Base-by-base conservation (phyloP, 306 rosid species). In the Vigna angularis region DNA sequence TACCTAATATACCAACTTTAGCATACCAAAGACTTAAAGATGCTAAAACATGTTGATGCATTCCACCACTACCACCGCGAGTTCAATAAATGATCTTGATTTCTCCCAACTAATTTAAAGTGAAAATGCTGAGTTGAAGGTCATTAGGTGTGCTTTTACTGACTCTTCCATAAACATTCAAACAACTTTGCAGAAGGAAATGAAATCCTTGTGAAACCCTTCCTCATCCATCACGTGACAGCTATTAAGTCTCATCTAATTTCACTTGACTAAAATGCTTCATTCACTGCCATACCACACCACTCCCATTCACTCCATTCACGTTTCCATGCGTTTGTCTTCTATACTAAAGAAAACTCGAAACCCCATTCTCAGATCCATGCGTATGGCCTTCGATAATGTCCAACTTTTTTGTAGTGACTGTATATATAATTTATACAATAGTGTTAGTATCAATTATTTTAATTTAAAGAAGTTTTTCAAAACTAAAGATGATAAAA, bases 301-400 rank as follows among this genome's bases (percentile, higher is more conserved):
- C 96, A 90, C 97, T 84, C 88, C 66, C 82, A 87, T 86, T 89
- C 86, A 91, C 72, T 82, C 84, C 58, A 14, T 84, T 89, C 96
- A 89, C 93, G 90, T 85, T 89, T 83, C 85, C 28, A 72, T 78
- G 70, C 76, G 38, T 76, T 79, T 55, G 3, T 44, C 38, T 34
- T 18, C 58, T 73, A 1, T 83, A 78, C 81, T 78, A 72, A 79
- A 83, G 86, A 78, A 70, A 70, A 12, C 65, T 59, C 63, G 68
- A 15, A 49, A 32, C 82, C 82, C 74, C 82, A 64, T 49, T 81
- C 80, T 78, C 30, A 79, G 3, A 52, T 76, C 13, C 85, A 82
- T 82, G 83, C 28, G n/a, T n/a, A n/a, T n/a, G n/a, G n/a, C n/a
- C n/a, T n/a, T n/a, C n/a, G n/a, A n/a, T n/a, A n/a, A n/a, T n/a